These are phyloP conservation scores for Schrenkiella parvula DNA, from an alignment of 345 rosid species.

Conservation along the genomic window DNA sequence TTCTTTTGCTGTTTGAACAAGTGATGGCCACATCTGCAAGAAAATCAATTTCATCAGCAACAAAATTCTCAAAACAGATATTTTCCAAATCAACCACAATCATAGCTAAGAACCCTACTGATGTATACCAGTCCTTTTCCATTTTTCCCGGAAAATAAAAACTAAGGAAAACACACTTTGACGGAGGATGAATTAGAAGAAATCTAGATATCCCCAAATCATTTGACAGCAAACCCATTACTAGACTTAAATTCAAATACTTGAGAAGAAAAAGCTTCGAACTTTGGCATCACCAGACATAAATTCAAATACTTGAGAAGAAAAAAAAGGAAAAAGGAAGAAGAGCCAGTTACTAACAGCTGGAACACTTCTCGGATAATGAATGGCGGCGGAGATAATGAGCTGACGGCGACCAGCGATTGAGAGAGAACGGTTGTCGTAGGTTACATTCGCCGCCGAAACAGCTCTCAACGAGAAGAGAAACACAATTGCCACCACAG, in stretches of 20 bases:
- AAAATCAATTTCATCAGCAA: not conserved
- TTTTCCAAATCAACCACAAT: not conserved
- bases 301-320: not conserved
- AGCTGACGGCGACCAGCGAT: slow-evolving; percentile 60
- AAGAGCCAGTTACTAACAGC: slow-evolving; percentile 35
- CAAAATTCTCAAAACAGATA: not conserved
- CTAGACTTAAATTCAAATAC: too few species aligned
- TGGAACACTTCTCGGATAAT: slow-evolving; percentile 74
- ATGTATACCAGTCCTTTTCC: not conserved
- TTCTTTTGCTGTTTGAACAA: slow-evolving; percentile 80
- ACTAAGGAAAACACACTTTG: not conserved
- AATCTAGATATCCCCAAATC: not conserved
- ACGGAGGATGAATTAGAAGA: not conserved
- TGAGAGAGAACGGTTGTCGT: slow-evolving; percentile 56
- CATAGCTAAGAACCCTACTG: not conserved
- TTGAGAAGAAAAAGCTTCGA: slow-evolving; percentile 14
- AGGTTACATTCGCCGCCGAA: slow-evolving; percentile 44
- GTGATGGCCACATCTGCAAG: slow-evolving; percentile 84
- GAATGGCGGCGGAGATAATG: slow-evolving; percentile 69
- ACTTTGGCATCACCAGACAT: not conserved
- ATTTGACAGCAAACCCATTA: not conserved
- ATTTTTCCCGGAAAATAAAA: not conserved
- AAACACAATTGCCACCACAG: slow-evolving; percentile 7
- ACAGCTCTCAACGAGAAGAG: slow-evolving; percentile 18
- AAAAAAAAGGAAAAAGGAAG: not conserved